Percentiles rank a stretch among this genome's conserved stretches.
phyloP scores from a whole-genome alignment of 257 asterid genomes.

The Handroanthus guayacan region DNA sequence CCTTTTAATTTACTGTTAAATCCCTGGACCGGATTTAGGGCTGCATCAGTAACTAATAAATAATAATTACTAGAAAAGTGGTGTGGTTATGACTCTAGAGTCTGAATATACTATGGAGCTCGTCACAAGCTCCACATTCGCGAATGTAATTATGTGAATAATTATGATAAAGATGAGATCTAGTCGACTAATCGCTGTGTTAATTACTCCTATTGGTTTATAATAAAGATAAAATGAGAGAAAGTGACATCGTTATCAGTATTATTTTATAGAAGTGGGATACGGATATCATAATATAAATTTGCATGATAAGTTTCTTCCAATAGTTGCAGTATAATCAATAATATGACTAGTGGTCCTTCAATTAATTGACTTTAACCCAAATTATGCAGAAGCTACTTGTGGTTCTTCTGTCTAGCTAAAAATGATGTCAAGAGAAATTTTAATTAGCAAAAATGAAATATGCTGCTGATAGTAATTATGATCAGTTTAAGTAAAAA shows the following conservation, averaged over 20 bases:
- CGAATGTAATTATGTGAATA: neutral
- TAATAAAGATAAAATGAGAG: neutral
- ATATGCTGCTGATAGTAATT: neutral
- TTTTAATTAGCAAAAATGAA: neutral
- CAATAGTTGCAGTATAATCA: conserved; percentile 17
- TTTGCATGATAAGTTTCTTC: conserved; percentile 4
- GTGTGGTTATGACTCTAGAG: neutral
- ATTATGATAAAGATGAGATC: neutral
- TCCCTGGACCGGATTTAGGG: too few relatives aligned
- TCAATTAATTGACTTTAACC: neutral
- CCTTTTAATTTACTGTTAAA: too few relatives aligned
- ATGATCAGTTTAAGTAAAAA: neutral
- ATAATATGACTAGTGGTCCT: neutral
- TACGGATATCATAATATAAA: neutral
- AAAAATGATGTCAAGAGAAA: too few relatives aligned
- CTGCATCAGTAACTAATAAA: too few relatives aligned
- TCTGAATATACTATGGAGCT: too few relatives aligned
- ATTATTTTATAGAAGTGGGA: neutral
- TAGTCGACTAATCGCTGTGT: neutral
- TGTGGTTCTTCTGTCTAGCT: conserved; percentile 1
- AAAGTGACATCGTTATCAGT: neutral
- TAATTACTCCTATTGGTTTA: neutral
- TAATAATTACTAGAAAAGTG: too few relatives aligned
- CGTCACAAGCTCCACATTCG: too few relatives aligned
- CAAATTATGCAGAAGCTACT: conserved; percentile 7